Percentiles rank a stretch among this genome's conserved stretches.
Evolutionary conservation across 140 eudicot genomes (phyloP).

Genomic region (Bidens hawaiensis): DNA sequence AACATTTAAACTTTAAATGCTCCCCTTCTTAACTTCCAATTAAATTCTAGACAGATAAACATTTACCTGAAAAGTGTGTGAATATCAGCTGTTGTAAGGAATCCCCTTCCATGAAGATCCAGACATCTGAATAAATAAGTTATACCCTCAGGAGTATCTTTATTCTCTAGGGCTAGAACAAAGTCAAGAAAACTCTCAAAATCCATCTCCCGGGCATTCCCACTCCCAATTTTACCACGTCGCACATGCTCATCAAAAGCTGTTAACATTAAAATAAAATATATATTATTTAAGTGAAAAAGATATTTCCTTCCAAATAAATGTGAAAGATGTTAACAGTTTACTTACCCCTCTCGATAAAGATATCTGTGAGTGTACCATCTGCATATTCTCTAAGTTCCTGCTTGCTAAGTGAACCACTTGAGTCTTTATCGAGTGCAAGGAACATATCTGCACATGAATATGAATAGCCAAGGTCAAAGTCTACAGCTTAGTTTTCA

Average conservation of each 20-base stretch:
- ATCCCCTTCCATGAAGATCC: slow-evolving; percentile 92
- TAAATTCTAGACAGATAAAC: neutral
- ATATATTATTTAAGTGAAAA: neutral
- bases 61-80: slow-evolving; percentile 92
- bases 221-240: slow-evolving; percentile 78
- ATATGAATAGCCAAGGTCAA: slow-evolving; percentile 1
- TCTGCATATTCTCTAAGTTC: slow-evolving; percentile 98
- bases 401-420: slow-evolving; percentile 82
- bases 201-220: slow-evolving; percentile 92
- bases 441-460: slow-evolving; percentile 80
- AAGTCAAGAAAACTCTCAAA: slow-evolving; percentile 94
- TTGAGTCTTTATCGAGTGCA: slow-evolving; percentile 94
- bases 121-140: slow-evolving; percentile 87
- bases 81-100: slow-evolving; percentile 87
- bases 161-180: slow-evolving; percentile 89
- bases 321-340: neutral
- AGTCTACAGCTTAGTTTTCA: neutral
- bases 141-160: slow-evolving; percentile 97
- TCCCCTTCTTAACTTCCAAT: slow-evolving; percentile 82
- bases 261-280: slow-evolving; percentile 2
- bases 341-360: slow-evolving; percentile 84
- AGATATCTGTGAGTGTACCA: slow-evolving; percentile 95
- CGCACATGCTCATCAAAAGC: slow-evolving; percentile 97
- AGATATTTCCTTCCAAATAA: neutral
- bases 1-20: slow-evolving; percentile 55